Evolutionary conservation across 2,329 filamentous ascomycete genomes (phyloP).

Genomic region (Dactylellina parvicollis): DNA sequence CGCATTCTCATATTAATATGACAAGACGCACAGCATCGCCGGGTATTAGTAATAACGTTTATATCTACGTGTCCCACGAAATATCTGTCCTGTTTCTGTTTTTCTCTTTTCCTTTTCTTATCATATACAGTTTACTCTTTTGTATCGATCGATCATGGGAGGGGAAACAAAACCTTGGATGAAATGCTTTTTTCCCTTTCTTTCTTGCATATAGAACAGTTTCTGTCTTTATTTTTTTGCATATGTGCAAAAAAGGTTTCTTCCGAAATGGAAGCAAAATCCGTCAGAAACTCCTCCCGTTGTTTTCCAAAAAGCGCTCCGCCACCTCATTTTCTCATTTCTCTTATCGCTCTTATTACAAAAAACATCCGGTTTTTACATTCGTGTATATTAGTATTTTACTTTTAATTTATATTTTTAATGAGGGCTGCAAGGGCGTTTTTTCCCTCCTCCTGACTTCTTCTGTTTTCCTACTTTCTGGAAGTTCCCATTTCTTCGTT

Average conservation of each 20-base stretch:
- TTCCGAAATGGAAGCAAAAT: too few species aligned
- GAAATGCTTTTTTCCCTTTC: constrained; percentile 16
- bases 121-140: constrained; percentile 46
- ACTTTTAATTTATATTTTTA: neutral
- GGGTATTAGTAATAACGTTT: constrained; percentile 35
- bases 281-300: too few species aligned
- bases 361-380: constrained; percentile 13
- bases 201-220: constrained; percentile 42
- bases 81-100: constrained; percentile 19
- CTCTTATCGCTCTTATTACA: too few species aligned
- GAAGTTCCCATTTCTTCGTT: neutral
- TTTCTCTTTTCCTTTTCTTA: constrained; percentile 31
- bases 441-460: neutral
- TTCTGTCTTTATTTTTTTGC: too few species aligned
- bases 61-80: constrained; percentile 31
- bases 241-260: too few species aligned
- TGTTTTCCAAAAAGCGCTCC: too few species aligned
- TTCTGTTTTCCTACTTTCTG: neutral
- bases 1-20: constrained; percentile 3
- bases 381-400: constrained; percentile 24
- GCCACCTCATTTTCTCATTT: too few species aligned
- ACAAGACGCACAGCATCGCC: constrained; percentile 17
- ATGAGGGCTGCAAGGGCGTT: neutral
- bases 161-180: constrained; percentile 1
- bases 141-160: constrained; percentile 17